Evolutionary conservation across 805 yeast genomes (phyloP), one percentile per base, ranked within the genome.

Genomic region (Nakazawaea ishiwadae): DNA sequence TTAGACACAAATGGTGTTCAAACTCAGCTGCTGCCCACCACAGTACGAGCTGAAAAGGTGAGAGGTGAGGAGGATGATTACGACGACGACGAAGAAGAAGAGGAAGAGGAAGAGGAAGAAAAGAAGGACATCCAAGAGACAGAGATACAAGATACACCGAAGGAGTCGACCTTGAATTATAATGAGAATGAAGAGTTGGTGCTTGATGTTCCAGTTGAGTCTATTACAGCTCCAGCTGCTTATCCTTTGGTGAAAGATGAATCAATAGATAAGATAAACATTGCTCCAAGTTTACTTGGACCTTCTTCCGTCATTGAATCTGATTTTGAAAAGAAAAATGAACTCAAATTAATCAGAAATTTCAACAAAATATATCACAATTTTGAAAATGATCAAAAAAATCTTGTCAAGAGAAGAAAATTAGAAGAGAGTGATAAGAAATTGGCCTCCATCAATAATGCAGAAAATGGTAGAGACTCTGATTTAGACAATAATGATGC

Each of bases 381-480:
- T 50, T 83, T 83, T 54, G 95, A 85, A 56, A 75, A 78, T 53
- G 95, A 85, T 57, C 56, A 73, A 40, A 95, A 86, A 40, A 85
- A 90, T 1, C 67, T 87, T 41, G 66, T 81, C 41, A 84, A 87
- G 52, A 72, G 93, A 54, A 62, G 87, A 46, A 84, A 81, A 53
- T 66, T 90, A 24, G 95, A 87, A 52, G 84, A 83, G 51, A 81
- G 86, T 42, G 95, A 90, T 57, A 73, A 84, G 53, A 78, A 84
- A 51, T 60, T 88, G 19, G 79, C 70, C 44, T 57, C 66, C 36
- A 49, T 44, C 16, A 62, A 62, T 31, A 47, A 44, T 5, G 56
- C 55, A 17, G 44, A 45, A 14, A 43, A 55, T n/a, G 48, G 51
- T n/a, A 50, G 44, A 4, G 47, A 41, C 6, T 40, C 48, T 15